Evolutionary conservation across 257 asterid genomes (phyloP).

Genomic region (Buddleja alternifolia): DNA sequence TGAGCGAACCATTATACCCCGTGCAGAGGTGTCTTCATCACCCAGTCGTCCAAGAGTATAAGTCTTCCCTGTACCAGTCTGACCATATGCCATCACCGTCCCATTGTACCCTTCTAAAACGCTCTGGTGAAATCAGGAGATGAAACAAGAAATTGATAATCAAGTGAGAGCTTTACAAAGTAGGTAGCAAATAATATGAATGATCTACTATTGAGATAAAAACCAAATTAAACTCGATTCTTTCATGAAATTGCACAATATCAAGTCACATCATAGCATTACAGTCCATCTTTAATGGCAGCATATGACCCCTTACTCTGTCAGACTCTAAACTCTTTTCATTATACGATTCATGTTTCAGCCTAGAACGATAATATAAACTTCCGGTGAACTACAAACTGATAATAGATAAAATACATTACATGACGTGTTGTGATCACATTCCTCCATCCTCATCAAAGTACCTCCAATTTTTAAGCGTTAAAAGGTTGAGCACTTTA

Average conservation of each 20-base stretch:
- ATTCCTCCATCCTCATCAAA: not conserved
- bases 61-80: constrained; percentile 99
- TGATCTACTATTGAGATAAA: constrained; percentile 7
- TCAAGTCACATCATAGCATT: constrained; percentile 16
- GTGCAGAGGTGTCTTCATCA: constrained; percentile 96
- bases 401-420: constrained; percentile 2
- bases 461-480: constrained; percentile 15
- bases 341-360: not conserved
- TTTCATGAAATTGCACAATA: not conserved
- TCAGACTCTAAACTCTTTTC: not conserved
- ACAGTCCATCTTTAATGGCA: not conserved
- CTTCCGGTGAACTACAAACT: constrained; percentile 10
- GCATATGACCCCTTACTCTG: not conserved
- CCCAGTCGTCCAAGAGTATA: constrained; percentile 96
- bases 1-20: constrained; percentile 99
- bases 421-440: not conserved
- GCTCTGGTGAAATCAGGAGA: constrained; percentile 53
- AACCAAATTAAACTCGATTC: constrained; percentile 5
- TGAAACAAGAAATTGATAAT: constrained; percentile 2
- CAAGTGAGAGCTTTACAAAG: constrained; percentile 9
- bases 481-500: no score
- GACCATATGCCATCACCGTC: constrained; percentile 99
- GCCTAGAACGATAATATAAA: not conserved
- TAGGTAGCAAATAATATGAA: constrained; percentile 8
- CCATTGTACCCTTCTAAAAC: constrained; percentile 98